These are phyloP conservation scores for Globisporangium radiosum DNA, from an alignment of 352 stramenopile species.

Conservation along the genomic window DNA sequence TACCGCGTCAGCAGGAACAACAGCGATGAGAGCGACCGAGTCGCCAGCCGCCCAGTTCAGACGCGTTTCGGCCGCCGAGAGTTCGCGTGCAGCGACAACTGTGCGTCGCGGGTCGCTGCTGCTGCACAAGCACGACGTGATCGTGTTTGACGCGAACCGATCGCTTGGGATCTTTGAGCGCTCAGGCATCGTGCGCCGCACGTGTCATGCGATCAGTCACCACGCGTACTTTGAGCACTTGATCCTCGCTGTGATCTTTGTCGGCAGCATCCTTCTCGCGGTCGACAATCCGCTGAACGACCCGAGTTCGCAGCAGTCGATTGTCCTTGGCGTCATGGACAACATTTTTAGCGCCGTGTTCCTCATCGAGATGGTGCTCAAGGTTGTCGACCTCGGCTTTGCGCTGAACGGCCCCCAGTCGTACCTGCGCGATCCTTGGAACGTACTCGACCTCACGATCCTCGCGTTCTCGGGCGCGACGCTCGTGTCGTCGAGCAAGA, in stretches of 20 bases:
- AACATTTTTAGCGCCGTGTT: slow-evolving; percentile 54
- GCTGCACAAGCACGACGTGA: slow-evolving; percentile 3
- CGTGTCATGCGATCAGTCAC: slow-evolving; percentile 21
- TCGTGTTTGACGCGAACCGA: slow-evolving; percentile 16
- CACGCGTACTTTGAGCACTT: slow-evolving; percentile 46
- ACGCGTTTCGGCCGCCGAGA: no score
- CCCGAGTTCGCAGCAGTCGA: slow-evolving; percentile 21
- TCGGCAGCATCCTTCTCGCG: slow-evolving; percentile 51
- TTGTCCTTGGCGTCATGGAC: slow-evolving; percentile 31
- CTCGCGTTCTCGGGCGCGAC: slow-evolving; percentile 41
- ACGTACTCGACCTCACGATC: slow-evolving; percentile 68
- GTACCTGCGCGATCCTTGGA: slow-evolving; percentile 74
- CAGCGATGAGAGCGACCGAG: no score
- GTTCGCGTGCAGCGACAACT: not conserved
- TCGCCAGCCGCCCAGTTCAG: no score
- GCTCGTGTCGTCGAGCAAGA: slow-evolving; percentile 34
- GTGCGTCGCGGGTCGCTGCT: not conserved
- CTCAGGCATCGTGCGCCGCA: slow-evolving; percentile 11
- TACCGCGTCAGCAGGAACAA: no score
- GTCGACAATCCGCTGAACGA: slow-evolving; percentile 64
- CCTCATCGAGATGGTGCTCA: slow-evolving; percentile 64
- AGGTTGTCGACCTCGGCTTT: slow-evolving; percentile 65
- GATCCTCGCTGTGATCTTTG: slow-evolving; percentile 57
- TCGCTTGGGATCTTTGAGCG: slow-evolving; percentile 27
- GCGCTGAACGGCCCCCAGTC: slow-evolving; percentile 35